These are phyloP conservation scores for Prunus davidiana DNA, from an alignment of 306 rosid species.

Conservation along the genomic window DNA sequence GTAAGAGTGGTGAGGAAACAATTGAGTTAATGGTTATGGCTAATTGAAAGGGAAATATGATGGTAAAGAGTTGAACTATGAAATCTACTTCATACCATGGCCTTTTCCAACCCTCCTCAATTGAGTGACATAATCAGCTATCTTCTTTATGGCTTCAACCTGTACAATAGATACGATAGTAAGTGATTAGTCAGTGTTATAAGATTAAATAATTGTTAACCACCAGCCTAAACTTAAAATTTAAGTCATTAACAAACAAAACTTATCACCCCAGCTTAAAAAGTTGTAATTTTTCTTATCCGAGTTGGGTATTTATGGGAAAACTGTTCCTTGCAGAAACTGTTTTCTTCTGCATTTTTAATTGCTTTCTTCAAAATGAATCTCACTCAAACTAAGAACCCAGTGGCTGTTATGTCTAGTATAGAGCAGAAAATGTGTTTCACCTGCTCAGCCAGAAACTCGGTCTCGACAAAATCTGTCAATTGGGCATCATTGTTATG, in stretches of 20 bases:
- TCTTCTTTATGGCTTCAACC: slow-evolving; percentile 81
- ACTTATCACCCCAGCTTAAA: not conserved
- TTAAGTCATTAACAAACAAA: too few species aligned
- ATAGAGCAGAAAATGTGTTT: not conserved
- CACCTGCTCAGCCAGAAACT: slow-evolving; percentile 82
- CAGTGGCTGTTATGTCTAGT: not conserved
- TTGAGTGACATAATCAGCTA: slow-evolving; percentile 78
- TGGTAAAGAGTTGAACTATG: not conserved
- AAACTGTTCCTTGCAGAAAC: not conserved
- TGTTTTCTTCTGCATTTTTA: not conserved
- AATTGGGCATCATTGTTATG: slow-evolving; percentile 57
- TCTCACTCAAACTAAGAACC: not conserved
- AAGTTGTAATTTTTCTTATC: not conserved
- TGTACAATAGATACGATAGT: slow-evolving; percentile 9
- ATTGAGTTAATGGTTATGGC: not conserved
- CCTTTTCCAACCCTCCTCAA: slow-evolving; percentile 82
- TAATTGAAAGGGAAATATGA: not conserved
- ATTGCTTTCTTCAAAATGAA: not conserved
- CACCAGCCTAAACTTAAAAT: too few species aligned
- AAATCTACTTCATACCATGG: slow-evolving; percentile 56
- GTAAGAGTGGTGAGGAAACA: not conserved
- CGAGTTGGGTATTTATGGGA: not conserved
- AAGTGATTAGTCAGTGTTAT: not conserved
- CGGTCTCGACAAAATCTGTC: slow-evolving; percentile 65
- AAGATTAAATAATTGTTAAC: not conserved